Conservation (phyloP, 2,329 filamentous ascomycete species). For the Penicillium paneum region DNA sequence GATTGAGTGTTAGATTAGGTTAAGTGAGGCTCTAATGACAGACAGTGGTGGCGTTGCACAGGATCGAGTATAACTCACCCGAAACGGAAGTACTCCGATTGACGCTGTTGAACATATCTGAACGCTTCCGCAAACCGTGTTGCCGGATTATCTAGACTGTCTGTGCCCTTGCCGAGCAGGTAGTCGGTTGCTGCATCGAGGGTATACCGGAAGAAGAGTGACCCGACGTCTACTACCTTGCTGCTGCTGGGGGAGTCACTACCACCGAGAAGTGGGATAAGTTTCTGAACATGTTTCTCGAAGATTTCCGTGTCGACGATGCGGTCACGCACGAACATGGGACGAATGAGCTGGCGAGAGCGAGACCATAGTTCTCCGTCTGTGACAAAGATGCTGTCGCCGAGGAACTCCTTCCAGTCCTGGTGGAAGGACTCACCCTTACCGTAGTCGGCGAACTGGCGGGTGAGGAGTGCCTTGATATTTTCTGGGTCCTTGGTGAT, state of each 20-base stretch:
- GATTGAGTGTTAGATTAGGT: constrained; percentile 8
- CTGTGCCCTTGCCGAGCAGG: constrained; percentile 72
- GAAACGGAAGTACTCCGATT: constrained; percentile 63
- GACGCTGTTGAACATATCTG: constrained; percentile 70
- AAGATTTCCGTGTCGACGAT: constrained; percentile 80
- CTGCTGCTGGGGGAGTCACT: constrained; percentile 28
- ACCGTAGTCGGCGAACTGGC: constrained; percentile 80
- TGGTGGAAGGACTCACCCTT: constrained; percentile 71
- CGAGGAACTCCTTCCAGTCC: constrained; percentile 76
- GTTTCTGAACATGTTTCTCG: constrained; percentile 70
- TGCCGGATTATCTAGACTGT: constrained; percentile 57
- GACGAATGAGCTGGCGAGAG: constrained; percentile 78
- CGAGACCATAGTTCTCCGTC: constrained; percentile 77
- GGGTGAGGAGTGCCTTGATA: constrained; percentile 84
- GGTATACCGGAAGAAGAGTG: constrained; percentile 78
- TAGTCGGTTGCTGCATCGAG: constrained; percentile 85
- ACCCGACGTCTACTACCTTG: constrained; percentile 64
- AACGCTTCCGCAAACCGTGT: constrained; percentile 79
- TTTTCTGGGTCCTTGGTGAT: constrained; percentile 84
- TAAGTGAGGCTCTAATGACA: neutral
- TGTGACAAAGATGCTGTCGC: constrained; percentile 80
- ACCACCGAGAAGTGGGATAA: constrained; percentile 66
- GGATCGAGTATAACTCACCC: constrained; percentile 45
- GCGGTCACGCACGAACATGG: constrained; percentile 82
- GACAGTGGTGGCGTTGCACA: neutral